Evolutionary conservation across 208 protist genomes (phyloP), one percentile per base, ranked within the genome.

Genomic region (Wallacemonas sp.): DNA sequence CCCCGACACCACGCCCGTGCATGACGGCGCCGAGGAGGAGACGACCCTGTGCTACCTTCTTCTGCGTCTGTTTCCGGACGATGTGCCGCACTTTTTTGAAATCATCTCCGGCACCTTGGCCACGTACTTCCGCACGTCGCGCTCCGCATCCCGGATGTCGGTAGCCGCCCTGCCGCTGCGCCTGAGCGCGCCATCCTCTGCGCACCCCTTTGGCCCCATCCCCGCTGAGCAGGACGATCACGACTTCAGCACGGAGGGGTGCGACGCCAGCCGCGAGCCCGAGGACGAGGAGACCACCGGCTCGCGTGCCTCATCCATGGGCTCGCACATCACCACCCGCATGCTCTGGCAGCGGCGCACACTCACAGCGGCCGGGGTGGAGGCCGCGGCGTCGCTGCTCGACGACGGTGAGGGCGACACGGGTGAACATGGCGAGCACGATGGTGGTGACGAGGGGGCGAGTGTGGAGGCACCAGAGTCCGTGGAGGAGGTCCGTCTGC

Each of bases 71-170:
- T 3, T n/a, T 0, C 65, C 23, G 25, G 67, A 74, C 0, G 83
- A 86, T 39, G 86, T 94, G 77, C 12, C 54, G 1, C 59, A 79
- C 54, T 94, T 94, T 59, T 57, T 94, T 48, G 42, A 67, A 23
- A 57, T 29, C n/a, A 72, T 88, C 8, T 84, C 89, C 31, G 32
- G n/a, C 29, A 44, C 52, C 10, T 11, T 59, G 8, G 52, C 14
- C 14, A 23, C 25, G 16, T 11, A 59, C 31, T 59, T 59, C 22
- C 52, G 52, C 29, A 29, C 52, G 16, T 59, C 52, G 22, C 83
- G 89, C 12, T 94, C 89, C 4, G 62, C 45, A 10, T 94, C 89
- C 18, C 82, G 89, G 44, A 74, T 94, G 38, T 91, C 83, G 39
- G 63, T 85, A 14, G 90, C 89, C 32, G 81, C 32, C 16, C 29